Evolutionary conservation across 176 grass and related monocot genomes (phyloP), one percentile per base, ranked within the genome.

Genomic region (Ensete glaucum): DNA sequence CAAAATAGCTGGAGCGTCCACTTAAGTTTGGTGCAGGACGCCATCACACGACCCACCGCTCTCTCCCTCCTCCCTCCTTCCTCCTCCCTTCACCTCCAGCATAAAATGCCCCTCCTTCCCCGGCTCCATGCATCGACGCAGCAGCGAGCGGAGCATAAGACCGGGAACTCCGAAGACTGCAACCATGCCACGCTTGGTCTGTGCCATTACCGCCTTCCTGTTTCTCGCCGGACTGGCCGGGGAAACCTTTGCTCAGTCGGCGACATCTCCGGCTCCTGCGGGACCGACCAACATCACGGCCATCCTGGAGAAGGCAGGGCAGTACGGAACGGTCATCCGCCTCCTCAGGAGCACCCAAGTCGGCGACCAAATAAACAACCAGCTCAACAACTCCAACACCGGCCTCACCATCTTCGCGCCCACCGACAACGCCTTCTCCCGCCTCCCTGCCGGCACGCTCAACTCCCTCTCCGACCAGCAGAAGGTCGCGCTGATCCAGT

Each of bases 351-450:
- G 88, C 1, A 99, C 96, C 8, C 84, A 87, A 64, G 76, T 83
- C 15, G 82, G 75, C 22, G 25, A 77, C 62, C 96, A 99, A 85
- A 94, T 99, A 81, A 84, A 94, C 91, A 99, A 89, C 86, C 88
- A 99, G 88, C 78, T 99, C 12, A 85, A 81, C 88, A 91, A 85
- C 85, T 87, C 85, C 25, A 81, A 89, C 16, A 79, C 68, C 69
- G 96, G 96, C n/a, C 14, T 99, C 13, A 99, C 96, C 69, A 73
- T 99, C 51, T 95, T 99, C 49, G 88, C 96, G 34, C 96, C 96
- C 8, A 87, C 96, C 0, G 96, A 99, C 90, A 99, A 99, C 75
- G 88, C 96, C 64, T 99, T 99, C 91, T 80, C 80, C 27, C 85
- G 82, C 53, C 91, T 99, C 19, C 55, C 83, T 6, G 62, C 95